Conservation (phyloP, 768 basidiomycete genomes). For the Boletus sp. region DNA sequence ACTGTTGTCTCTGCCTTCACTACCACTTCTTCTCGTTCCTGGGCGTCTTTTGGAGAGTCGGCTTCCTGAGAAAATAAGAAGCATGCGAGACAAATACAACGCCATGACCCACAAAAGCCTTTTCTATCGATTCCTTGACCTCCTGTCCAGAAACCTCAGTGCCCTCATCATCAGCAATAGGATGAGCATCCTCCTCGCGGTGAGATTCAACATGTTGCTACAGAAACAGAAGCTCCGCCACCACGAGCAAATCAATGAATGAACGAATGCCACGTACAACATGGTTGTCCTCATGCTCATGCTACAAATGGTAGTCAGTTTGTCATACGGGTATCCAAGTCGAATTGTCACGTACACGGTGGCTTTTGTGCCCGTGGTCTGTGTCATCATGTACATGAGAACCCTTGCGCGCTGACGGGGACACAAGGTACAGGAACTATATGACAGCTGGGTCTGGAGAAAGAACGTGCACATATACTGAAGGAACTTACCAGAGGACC, state of each 20-base stretch:
- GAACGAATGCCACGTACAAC: slow-evolving; percentile 14
- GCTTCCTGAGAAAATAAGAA: slow-evolving; percentile 21
- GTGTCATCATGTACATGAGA: slow-evolving; percentile 20
- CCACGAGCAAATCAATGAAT: background rate
- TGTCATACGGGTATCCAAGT: background rate
- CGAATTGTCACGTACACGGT: slow-evolving; percentile 20
- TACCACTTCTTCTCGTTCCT: slow-evolving; percentile 25
- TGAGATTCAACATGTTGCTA: slow-evolving; percentile 20
- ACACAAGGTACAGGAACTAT: slow-evolving; percentile 33
- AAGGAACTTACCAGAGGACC: slow-evolving; percentile 29
- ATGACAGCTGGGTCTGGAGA: background rate
- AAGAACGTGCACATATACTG: background rate
- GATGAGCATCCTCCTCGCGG: slow-evolving; percentile 1
- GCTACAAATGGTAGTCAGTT: slow-evolving; percentile 19
- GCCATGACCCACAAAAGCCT: slow-evolving; percentile 22
- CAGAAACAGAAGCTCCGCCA: slow-evolving; percentile 2
- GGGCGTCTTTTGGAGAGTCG: slow-evolving; percentile 34
- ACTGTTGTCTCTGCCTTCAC: slow-evolving; percentile 4
- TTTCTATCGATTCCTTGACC: slow-evolving; percentile 31
- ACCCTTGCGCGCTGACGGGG: slow-evolving; percentile 28
- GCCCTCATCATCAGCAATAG: slow-evolving; percentile 32
- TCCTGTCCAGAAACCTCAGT: slow-evolving; percentile 29
- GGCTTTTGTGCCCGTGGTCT: slow-evolving; percentile 19
- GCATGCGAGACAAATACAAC: background rate
- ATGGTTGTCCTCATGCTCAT: slow-evolving; percentile 9